phyloP scores from a whole-genome alignment of 257 asterid genomes.

The Nicotiana knightiana region DNA sequence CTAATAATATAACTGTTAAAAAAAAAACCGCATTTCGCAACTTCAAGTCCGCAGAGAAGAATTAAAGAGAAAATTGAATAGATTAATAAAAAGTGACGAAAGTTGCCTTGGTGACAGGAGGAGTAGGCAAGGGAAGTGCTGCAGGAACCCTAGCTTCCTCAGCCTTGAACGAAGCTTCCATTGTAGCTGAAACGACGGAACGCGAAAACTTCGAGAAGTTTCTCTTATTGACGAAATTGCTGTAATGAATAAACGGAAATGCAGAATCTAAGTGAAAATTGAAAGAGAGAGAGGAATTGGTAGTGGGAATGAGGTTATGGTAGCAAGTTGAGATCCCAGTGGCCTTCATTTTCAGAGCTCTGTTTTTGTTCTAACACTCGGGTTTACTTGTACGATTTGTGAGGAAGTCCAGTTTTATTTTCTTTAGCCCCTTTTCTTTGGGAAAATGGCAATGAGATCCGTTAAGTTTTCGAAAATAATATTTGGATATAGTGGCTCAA shows the following conservation, averaged over 20 bases:
- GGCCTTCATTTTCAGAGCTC: neutral
- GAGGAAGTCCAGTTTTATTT: neutral
- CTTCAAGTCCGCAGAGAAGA: neutral
- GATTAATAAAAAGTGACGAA: neutral
- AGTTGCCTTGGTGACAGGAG: conserved; percentile 56
- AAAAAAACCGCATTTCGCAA: neutral
- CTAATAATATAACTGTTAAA: neutral
- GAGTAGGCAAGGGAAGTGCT: conserved; percentile 46
- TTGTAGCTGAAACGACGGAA: conserved; percentile 24
- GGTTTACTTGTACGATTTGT: neutral
- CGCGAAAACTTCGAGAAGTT: conserved; percentile 13
- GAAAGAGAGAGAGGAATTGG: neutral
- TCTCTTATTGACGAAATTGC: neutral
- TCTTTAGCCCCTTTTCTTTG: no score
- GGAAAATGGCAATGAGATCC: no score
- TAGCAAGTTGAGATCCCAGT: neutral
- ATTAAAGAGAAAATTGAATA: neutral
- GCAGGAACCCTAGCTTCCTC: conserved; percentile 78
- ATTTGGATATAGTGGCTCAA: no score
- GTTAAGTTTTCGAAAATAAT: no score
- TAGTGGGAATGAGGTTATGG: neutral
- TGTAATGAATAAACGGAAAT: conserved; percentile 2
- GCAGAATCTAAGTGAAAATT: neutral
- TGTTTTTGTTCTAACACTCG: neutral
- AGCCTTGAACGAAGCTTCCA: conserved; percentile 44